Conservation (phyloP, 1,139 yeast genomes). For the Saccharomyces hybrid region DNA sequence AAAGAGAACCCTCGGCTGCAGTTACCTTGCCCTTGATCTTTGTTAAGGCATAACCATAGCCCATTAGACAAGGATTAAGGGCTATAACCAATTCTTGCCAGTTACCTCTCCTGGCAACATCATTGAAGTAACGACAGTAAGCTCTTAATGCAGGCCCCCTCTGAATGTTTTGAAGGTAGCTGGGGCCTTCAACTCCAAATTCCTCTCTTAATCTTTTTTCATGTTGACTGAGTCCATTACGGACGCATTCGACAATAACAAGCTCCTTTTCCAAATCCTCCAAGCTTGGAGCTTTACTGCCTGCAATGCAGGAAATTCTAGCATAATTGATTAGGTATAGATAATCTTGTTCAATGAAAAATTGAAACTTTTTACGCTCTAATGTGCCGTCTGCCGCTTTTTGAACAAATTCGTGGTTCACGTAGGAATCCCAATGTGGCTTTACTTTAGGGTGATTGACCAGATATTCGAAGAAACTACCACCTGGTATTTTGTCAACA, state of each 20-base stretch:
- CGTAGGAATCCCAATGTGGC: conserved; percentile 51
- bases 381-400: conserved; percentile 48
- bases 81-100: too few relatives aligned
- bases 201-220: conserved; percentile 40
- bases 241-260: conserved; percentile 44
- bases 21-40: too few relatives aligned
- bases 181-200: conserved; percentile 38
- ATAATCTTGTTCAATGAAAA: conserved; percentile 66
- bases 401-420: conserved; percentile 55
- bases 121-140: too few relatives aligned
- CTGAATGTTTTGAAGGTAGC: conserved; percentile 38
- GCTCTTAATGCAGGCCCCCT: too few relatives aligned
- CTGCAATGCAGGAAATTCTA: conserved; percentile 58
- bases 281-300: conserved; percentile 52
- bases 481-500: conserved; percentile 20
- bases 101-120: too few relatives aligned
- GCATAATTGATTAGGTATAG: conserved; percentile 64
- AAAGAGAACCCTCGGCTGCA: too few relatives aligned
- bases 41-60: too few relatives aligned
- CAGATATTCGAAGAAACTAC: conserved; percentile 45
- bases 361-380: conserved; percentile 44
- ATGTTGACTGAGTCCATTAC: conserved; percentile 52
- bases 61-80: too few relatives aligned
- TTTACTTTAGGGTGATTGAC: conserved; percentile 49
- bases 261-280: conserved; percentile 48